phyloP scores from a whole-genome alignment of 495 filamentous ascomycete genomes.

The Xylaria sp. region DNA sequence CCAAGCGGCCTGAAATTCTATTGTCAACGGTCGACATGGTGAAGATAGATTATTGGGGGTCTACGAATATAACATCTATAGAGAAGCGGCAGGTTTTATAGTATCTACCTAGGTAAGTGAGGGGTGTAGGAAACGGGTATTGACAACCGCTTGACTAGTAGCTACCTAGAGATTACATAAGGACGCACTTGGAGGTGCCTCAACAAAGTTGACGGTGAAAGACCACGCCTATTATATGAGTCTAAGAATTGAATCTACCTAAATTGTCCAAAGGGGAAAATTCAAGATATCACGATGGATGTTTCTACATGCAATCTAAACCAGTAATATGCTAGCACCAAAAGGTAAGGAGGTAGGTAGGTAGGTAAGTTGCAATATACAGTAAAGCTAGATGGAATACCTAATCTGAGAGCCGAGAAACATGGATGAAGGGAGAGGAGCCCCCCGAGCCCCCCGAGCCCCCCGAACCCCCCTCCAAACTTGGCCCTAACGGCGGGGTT shows the following conservation, averaged over 20 bases:
- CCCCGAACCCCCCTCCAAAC: too few species aligned
- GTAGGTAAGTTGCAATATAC: not conserved
- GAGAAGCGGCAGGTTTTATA: not conserved
- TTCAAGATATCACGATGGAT: not conserved
- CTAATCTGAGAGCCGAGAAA: not conserved
- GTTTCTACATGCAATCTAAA: not conserved
- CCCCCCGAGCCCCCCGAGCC: too few species aligned
- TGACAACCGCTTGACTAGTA: not conserved
- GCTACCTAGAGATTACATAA: not conserved
- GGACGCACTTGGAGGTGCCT: not conserved
- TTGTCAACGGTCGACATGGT: constrained; percentile 50
- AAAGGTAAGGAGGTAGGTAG: too few species aligned
- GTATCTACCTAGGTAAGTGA: not conserved
- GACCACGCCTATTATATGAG: not conserved
- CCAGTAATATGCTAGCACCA: not conserved
- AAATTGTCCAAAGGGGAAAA: not conserved
- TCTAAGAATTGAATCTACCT: not conserved
- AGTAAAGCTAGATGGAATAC: not conserved
- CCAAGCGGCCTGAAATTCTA: constrained; percentile 63
- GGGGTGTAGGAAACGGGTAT: constrained; percentile 8
- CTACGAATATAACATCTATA: too few species aligned
- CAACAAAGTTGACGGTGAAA: not conserved
- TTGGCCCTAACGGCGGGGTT: constrained; percentile 27
- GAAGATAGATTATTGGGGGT: not conserved
- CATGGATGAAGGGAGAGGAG: too few species aligned